Evolutionary conservation across 2,329 filamentous ascomycete genomes (phyloP).

Genomic region (Trichoderma atrobrunneum): DNA sequence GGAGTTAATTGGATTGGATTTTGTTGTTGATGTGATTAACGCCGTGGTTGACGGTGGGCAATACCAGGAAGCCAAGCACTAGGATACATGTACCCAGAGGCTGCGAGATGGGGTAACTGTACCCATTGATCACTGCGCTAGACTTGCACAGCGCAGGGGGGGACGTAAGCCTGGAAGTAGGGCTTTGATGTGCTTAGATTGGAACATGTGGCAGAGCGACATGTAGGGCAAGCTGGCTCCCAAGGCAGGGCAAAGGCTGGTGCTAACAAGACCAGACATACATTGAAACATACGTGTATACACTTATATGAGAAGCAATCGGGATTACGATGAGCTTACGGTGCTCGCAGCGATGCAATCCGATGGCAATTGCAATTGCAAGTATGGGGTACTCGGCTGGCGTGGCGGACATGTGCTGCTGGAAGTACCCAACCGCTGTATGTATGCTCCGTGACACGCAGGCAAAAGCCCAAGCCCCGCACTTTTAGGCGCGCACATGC

Average conservation of each 20-base stretch:
- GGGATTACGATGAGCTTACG: not conserved
- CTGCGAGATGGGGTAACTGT: not conserved
- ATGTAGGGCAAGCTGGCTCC: not conserved
- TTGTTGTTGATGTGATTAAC: not conserved
- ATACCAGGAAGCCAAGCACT: too few relatives aligned
- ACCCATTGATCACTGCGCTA: not conserved
- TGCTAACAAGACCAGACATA: not conserved
- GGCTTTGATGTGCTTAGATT: not conserved
- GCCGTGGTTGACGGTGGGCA: too few relatives aligned
- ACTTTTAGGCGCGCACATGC: not conserved
- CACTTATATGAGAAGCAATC: not conserved
- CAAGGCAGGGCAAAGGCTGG: not conserved
- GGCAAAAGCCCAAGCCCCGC: not conserved
- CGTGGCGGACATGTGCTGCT: not conserved
- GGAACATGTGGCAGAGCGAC: not conserved
- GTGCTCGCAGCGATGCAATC: not conserved
- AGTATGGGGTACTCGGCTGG: not conserved
- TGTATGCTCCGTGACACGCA: not conserved
- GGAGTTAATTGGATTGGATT: not conserved
- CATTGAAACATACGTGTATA: not conserved
- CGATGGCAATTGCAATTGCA: not conserved
- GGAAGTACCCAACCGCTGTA: not conserved
- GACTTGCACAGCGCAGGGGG: not conserved
- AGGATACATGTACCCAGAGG: too few relatives aligned
- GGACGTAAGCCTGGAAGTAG: not conserved